Evolutionary conservation across 2,329 filamentous ascomycete species (phyloP).

Genomic region (Neobulgaria alba): DNA sequence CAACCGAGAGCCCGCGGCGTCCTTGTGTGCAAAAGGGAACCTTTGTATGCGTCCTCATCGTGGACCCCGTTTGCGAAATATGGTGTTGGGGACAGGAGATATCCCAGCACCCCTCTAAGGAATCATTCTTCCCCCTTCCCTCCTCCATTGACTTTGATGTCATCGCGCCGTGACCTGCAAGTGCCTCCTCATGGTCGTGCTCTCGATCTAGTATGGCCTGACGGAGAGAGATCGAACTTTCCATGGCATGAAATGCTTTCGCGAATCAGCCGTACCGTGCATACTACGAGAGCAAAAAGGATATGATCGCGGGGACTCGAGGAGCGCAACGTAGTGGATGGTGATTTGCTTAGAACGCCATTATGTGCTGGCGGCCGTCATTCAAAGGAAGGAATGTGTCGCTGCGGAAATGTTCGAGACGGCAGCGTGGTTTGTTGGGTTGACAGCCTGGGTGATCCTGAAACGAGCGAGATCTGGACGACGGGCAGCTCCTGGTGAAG

Average conservation of each 20-base stretch:
- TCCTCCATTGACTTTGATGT: conserved; percentile 16
- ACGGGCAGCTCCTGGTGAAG: background rate
- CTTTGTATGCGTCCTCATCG: no score
- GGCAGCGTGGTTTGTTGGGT: conserved; percentile 3
- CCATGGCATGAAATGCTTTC: conserved; percentile 17
- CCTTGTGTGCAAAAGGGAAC: no score
- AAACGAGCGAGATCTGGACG: background rate
- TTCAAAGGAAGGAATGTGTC: conserved; percentile 5
- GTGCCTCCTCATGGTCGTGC: conserved; percentile 17
- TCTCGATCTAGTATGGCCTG: conserved; percentile 17
- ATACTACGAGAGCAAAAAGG: conserved; percentile 18
- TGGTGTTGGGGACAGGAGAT: background rate
- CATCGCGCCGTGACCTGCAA: conserved; percentile 6
- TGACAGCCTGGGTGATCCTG: background rate
- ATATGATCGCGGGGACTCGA: conserved; percentile 3
- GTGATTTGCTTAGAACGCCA: conserved; percentile 18
- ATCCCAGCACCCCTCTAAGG: background rate
- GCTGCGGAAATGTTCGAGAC: conserved; percentile 1
- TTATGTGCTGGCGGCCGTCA: conserved; percentile 17
- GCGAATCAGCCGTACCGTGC: background rate
- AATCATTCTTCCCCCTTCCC: background rate
- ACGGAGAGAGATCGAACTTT: conserved; percentile 16
- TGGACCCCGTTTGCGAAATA: background rate
- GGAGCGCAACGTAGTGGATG: conserved; percentile 13
- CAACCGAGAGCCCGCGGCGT: conserved; percentile 7